phyloP scores from a whole-genome alignment of 495 filamentous ascomycete species.

The Aspergillus cristatus region DNA sequence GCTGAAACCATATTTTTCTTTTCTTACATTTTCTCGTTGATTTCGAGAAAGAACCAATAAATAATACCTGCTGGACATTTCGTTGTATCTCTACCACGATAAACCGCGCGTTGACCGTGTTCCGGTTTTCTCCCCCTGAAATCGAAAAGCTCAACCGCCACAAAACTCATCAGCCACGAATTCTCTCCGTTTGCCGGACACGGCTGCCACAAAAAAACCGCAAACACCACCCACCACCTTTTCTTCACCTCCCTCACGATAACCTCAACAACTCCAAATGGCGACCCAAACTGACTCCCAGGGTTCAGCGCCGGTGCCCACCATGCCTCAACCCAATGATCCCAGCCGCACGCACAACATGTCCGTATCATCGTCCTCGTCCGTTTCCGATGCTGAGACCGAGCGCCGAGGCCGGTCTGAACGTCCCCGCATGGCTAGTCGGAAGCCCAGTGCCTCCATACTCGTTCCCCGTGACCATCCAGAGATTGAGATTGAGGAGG shows the following conservation, averaged over 20 bases:
- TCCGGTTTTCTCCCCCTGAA: too few species aligned
- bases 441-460: conserved; percentile 72
- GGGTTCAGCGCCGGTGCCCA: conserved; percentile 27
- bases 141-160: background rate
- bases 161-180: too few species aligned
- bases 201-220: conserved; percentile 2
- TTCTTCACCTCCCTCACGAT: background rate
- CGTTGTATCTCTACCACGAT: too few species aligned
- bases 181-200: too few species aligned
- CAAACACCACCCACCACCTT: background rate
- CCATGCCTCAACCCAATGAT: conserved; percentile 35
- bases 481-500: conserved; percentile 56
- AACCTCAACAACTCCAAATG: too few species aligned
- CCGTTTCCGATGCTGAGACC: conserved; percentile 39
- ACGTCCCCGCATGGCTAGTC: conserved; percentile 47
- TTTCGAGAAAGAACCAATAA: too few species aligned
- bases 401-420: conserved; percentile 36
- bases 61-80: too few species aligned
- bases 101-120: too few species aligned
- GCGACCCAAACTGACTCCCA: too few species aligned
- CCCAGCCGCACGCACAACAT: conserved; percentile 35
- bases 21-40: too few species aligned
- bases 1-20: too few species aligned
- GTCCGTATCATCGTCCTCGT: conserved; percentile 36
- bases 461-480: conserved; percentile 67